phyloP scores from a whole-genome alignment of 225 moss, liverwort and hornwort species.

The Thuidium tamariscinum region DNA sequence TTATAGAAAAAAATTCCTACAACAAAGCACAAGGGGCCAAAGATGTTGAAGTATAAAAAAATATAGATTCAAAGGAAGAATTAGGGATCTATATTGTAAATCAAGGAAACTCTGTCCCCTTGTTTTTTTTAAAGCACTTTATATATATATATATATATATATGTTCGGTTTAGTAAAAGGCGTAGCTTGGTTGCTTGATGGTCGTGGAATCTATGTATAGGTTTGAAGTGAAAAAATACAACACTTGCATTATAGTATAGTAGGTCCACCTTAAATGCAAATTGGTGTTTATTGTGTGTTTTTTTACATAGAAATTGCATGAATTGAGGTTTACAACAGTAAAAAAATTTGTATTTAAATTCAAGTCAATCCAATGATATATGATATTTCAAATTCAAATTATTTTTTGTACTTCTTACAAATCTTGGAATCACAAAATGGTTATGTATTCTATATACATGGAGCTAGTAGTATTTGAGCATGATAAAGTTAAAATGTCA shows the following conservation, averaged over 20 bases:
- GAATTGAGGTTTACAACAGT: not conserved
- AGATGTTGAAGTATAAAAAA: not conserved
- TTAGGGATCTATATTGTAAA: rapidly evolving
- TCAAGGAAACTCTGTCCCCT: rapidly evolving
- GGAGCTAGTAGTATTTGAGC: too few species aligned
- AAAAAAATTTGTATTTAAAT: rapidly evolving
- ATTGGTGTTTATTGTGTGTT: rapidly evolving
- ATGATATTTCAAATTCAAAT: not conserved
- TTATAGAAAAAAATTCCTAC: not conserved
- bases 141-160: too few species aligned
- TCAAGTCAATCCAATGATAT: rapidly evolving
- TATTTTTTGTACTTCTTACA: not conserved
- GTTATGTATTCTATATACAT: rapidly evolving
- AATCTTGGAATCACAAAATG: not conserved
- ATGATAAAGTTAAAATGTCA: too few species aligned
- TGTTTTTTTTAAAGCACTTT: rapidly evolving
- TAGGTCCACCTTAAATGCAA: not conserved
- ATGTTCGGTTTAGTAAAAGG: not conserved
- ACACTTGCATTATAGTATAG: rapidly evolving
- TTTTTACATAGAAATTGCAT: not conserved
- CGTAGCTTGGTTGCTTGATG: rapidly evolving
- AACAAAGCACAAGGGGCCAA: rapidly evolving
- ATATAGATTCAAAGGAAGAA: too few species aligned
- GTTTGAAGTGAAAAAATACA: not conserved
- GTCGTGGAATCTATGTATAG: rapidly evolving